These are phyloP conservation scores for Myriosclerotinia scirpicola DNA, from an alignment of 2,329 filamentous ascomycete species.

Conservation along the genomic window DNA sequence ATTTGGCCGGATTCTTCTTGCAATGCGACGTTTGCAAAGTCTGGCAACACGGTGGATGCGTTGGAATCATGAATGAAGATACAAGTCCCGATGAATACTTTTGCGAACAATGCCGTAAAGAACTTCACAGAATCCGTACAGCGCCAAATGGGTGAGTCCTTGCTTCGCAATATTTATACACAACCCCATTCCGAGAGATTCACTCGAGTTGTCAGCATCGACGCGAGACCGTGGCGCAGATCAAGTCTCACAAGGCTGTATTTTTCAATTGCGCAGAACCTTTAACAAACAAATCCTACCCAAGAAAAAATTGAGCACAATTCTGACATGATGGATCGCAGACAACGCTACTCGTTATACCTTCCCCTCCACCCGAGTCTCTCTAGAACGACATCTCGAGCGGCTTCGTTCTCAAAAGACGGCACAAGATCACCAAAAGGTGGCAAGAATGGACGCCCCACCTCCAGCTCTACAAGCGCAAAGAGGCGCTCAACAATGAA, in stretches of 20 bases:
- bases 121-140: slow-evolving; percentile 80
- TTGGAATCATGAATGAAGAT: slow-evolving; percentile 93
- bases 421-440: slow-evolving; percentile 54
- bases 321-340: slow-evolving; percentile 47
- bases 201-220: slow-evolving; percentile 32
- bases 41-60: slow-evolving; percentile 97
- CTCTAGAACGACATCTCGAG: slow-evolving; percentile 59
- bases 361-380: slow-evolving; percentile 56
- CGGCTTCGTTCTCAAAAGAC: slow-evolving; percentile 66
- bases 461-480: slow-evolving; percentile 44
- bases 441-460: slow-evolving; percentile 55
- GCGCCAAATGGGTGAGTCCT: slow-evolving; percentile 78
- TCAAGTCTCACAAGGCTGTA: slow-evolving; percentile 40
- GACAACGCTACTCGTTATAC: slow-evolving; percentile 67
- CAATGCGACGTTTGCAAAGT: slow-evolving; percentile 98
- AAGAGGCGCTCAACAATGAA: slow-evolving; percentile 97
- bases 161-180: slow-evolving; percentile 15
- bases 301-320: slow-evolving; percentile 20
- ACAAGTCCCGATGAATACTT: slow-evolving; percentile 96
- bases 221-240: slow-evolving; percentile 41
- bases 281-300: slow-evolving; percentile 22
- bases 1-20: slow-evolving; percentile 92
- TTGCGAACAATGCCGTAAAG: slow-evolving; percentile 90
- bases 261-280: slow-evolving; percentile 29
- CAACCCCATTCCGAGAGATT: slow-evolving; percentile 27